Base-by-base conservation (phyloP, 495 filamentous ascomycete genomes). In the Penicillium arizonense region DNA sequence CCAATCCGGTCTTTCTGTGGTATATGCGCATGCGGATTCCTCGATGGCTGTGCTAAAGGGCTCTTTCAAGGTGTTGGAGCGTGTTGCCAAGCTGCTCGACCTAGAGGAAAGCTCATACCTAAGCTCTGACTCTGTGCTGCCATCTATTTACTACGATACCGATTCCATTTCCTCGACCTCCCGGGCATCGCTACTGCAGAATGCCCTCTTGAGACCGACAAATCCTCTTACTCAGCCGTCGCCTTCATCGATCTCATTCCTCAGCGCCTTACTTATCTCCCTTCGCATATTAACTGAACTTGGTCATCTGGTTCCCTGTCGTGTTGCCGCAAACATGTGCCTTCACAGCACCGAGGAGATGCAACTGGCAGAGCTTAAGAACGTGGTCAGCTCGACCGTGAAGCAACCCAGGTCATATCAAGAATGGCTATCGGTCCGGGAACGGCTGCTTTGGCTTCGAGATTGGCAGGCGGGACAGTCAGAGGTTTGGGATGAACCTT, bases 371-470 rank as follows among this genome's bases (percentile, higher is more conserved):
- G 81, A 89, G 42, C 71, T 91, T 35, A 74, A 76, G 16, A 86
- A 75, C 43, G 75, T 89, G 9, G 78, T 95, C 18, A 76, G 79
- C 35, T 74, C 73, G 3, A 65, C 78, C 4, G 64, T 73, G 24
- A 76, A 72, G 28, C 77, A 81, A 16, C 65, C 77, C 44, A 80
- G 77, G 39, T 82, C 87, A 52, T 82, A 84, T 21, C 81, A 78
- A 53, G 82, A 85, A 43, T 96, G 91, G 91, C 73, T 73, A 34
- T 69, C 69, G 20, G 75, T 82, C 7, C 78, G 89, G 34, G 77
- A 82, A 44, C 82, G 88, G 61, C 64, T 96, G 13, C 69, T 93
- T 2, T 96, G 91, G 91, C 81, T 96, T 26, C 82, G 83, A 59
- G 81, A 85, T 64, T 96, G 91, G 91, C 87, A 84, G 20, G 71